Evolutionary conservation across 352 stramenopile species (phyloP), one percentile per base, ranked within the genome.

Genomic region (Globisporangium middletonii): DNA sequence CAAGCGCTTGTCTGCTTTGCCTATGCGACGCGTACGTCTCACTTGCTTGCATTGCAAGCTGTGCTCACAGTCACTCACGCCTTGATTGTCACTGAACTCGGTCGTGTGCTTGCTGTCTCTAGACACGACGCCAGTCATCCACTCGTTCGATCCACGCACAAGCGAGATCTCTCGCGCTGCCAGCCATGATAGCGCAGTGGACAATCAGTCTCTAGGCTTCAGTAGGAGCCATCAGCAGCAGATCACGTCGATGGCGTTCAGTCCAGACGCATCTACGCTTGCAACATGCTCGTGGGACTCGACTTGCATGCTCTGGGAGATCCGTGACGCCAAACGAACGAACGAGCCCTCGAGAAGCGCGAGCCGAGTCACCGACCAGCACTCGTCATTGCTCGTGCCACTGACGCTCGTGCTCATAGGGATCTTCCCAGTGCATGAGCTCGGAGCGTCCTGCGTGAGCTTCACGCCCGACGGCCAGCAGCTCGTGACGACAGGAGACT

Each of bases 221-320:
- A 59, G 52, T 33, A 16, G 62, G 2, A 63, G 69, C 1, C 79
- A 89, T 44, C 71, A 89, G 41, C 76, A 87, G 59, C 67, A 74
- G 13, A 86, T 89, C 13, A 54, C 62, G n/a, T 68, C 59, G 7
- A 73, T 86, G 58, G 18, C 60, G 43, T 79, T 87, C 57, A 79
- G 44, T 23, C 60, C 75, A n/a, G 15, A 45, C n/a, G 63, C 60
- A 9, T 23, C 37, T 3, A 5, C 77, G 3, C 65, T 89, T 6
- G 79, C 68, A 3, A 86, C 79, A 0, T 65, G 67, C 19, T 86
- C 76, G 8, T 83, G 71, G 61, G 79, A 89, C 48, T 89, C 79
- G 1, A 83, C 71, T 1, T 87, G 76, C 18, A 81, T 86, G 51
- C 30, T 87, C 9, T 89, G 77, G 76, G 57, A 62, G 53, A 50